Evolutionary conservation across 1,139 yeast species (phyloP).

Genomic region (Lodderomyces pseudojiufengensis): DNA sequence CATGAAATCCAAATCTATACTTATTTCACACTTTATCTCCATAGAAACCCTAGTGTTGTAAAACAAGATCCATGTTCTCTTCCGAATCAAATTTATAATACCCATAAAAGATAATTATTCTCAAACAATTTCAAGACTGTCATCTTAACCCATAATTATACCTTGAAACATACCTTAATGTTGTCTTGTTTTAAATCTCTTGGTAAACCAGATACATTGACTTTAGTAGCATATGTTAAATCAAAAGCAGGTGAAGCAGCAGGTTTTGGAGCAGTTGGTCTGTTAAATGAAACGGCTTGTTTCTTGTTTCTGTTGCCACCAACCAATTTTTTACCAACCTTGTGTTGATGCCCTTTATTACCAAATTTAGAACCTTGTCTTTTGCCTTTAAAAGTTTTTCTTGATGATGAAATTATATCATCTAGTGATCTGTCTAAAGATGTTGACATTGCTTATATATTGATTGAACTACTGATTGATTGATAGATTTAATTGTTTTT

Average conservation of each 20-base stretch:
- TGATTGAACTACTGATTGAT: no score
- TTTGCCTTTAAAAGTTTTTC: constrained; percentile 26
- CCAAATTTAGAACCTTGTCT: constrained; percentile 27
- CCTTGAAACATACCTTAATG: constrained; percentile 65
- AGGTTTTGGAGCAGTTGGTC: constrained; percentile 27
- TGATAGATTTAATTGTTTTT: no score
- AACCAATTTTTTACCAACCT: constrained; percentile 31
- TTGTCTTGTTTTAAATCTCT: constrained; percentile 74
- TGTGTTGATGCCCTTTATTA: constrained; percentile 21
- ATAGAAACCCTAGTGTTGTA: no score
- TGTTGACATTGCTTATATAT: constrained; percentile 35
- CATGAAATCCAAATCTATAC: no score
- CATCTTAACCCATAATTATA: background rate
- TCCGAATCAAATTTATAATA: no score
- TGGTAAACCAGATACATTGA: constrained; percentile 74
- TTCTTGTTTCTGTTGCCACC: constrained; percentile 26
- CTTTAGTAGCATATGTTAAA: constrained; percentile 64
- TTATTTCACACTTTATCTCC: no score
- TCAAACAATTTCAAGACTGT: no score
- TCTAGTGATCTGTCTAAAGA: constrained; percentile 87
- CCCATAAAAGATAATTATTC: no score
- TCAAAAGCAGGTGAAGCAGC: constrained; percentile 32
- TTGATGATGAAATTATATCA: constrained; percentile 76
- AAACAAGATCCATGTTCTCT: no score
- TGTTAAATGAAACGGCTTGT: constrained; percentile 36